Conservation (phyloP, 2,329 filamentous ascomycete genomes). For the Aspergillus spinulosporus region DNA sequence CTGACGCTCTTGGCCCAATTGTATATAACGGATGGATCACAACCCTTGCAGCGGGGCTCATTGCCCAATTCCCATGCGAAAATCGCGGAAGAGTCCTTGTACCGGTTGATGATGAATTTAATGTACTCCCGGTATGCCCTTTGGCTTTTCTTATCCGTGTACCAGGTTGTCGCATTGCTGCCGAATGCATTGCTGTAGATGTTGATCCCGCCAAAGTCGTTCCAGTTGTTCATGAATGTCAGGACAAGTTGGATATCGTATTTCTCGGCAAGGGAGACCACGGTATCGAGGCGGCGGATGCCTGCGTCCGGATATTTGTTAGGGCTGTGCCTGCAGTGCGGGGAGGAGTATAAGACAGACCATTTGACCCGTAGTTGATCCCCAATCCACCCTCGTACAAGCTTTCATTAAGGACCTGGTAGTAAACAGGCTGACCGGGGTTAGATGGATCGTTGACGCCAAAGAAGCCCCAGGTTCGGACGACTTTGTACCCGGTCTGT, state of each 20-base stretch:
- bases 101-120: conserved; percentile 58
- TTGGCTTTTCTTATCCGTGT: conserved; percentile 55
- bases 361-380: conserved; percentile 11
- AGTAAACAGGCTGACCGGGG: conserved; percentile 4
- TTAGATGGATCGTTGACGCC: conserved; percentile 8
- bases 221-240: conserved; percentile 63
- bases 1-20: conserved; percentile 55
- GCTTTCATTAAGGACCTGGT: conserved; percentile 9
- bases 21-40: conserved; percentile 58
- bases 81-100: conserved; percentile 59
- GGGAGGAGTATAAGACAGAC: not conserved
- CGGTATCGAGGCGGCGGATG: conserved; percentile 60
- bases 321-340: not conserved
- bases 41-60: conserved; percentile 66
- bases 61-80: conserved; percentile 69
- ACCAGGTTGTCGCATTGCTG: conserved; percentile 56
- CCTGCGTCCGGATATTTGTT: not conserved
- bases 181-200: conserved; percentile 59
- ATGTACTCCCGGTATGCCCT: conserved; percentile 64
- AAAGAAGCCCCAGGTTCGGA: conserved; percentile 13
- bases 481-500: conserved; percentile 12
- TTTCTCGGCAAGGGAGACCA: conserved; percentile 60
- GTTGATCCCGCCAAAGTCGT: conserved; percentile 64
- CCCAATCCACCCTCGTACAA: conserved; percentile 9
- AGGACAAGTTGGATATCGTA: conserved; percentile 62